Conservation (phyloP, 108 stramenopile genomes). For the Hondaea fermentalgiana region DNA sequence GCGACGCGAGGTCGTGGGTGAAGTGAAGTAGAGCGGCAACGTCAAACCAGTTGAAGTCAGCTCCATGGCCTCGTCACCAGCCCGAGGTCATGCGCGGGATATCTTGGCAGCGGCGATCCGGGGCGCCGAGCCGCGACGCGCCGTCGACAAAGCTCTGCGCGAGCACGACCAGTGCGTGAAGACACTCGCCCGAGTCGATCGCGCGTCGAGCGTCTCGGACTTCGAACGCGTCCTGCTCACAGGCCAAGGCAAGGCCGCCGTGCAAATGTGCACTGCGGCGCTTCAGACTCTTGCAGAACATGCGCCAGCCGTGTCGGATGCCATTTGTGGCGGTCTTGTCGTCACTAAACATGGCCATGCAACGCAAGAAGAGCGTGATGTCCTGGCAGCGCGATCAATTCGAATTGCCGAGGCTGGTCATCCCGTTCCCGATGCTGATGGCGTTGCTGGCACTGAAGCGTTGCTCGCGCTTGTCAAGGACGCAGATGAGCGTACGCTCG, state of each 20-base stretch:
- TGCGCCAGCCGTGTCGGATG: neutral
- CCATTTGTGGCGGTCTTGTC: neutral
- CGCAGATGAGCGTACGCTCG: neutral
- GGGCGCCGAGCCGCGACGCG: neutral
- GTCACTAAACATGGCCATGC: neutral
- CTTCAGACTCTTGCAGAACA: neutral
- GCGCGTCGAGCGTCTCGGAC: too few relatives aligned
- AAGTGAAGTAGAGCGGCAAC: too few relatives aligned
- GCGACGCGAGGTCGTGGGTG: too few relatives aligned
- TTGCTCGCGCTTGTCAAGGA: neutral
- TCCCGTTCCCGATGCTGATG: conserved; percentile 15
- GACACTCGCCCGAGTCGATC: neutral
- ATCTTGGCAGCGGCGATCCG: neutral
- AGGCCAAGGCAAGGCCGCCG: neutral
- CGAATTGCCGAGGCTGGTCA: neutral
- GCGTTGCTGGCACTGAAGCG: neutral
- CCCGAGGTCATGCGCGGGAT: too few relatives aligned
- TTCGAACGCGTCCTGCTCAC: neutral
- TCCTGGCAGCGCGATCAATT: neutral
- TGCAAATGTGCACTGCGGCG: neutral
- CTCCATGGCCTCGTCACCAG: too few relatives aligned
- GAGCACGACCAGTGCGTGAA: neutral
- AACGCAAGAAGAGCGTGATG: neutral
- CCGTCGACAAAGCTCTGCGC: neutral
- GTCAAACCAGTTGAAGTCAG: too few relatives aligned